Conservation (phyloP, 495 filamentous ascomycete species). For the Daldinia bambusicola region DNA sequence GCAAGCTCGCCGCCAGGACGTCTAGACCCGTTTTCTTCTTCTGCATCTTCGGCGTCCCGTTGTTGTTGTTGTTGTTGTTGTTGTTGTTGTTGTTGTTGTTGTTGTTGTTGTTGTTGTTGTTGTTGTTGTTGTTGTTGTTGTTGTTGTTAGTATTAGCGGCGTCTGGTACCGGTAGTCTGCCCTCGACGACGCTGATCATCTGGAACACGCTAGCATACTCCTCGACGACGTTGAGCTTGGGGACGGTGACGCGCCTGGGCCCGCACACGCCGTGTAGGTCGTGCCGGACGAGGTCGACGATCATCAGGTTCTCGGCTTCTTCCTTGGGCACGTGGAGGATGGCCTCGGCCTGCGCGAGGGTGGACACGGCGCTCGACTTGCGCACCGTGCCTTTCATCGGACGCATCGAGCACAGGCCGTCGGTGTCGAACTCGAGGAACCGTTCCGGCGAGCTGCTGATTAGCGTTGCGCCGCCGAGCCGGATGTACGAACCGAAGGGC, state of each 20-base stretch:
- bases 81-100: constrained; percentile 41
- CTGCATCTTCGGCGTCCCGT: constrained; percentile 14
- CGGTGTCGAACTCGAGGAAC: constrained; percentile 78
- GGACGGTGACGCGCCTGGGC: constrained; percentile 70
- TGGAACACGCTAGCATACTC: constrained; percentile 90
- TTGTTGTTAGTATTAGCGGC: too few relatives aligned
- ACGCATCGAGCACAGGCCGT: constrained; percentile 68
- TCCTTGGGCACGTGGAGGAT: constrained; percentile 85
- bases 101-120: constrained; percentile 10
- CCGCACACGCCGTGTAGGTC: constrained; percentile 86
- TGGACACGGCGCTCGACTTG: constrained; percentile 67
- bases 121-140: constrained; percentile 38
- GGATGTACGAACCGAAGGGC: constrained; percentile 84
- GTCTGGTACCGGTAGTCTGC: constrained; percentile 57
- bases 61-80: constrained; percentile 37
- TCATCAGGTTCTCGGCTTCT: constrained; percentile 97
- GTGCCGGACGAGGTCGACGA: constrained; percentile 92
- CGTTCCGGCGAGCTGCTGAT: constrained; percentile 91
- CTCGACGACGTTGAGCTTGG: constrained; percentile 82
- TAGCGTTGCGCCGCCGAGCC: constrained; percentile 74
- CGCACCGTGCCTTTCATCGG: constrained; percentile 97
- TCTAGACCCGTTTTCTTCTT: constrained; percentile 74
- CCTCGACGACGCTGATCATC: constrained; percentile 88
- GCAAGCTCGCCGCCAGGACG: constrained; percentile 79
- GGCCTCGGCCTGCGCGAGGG: constrained; percentile 70